Percentiles rank a stretch among this genome's conserved stretches.
These are phyloP conservation scores for Sporothrix brasiliensis DNA, from an alignment of 2,329 filamentous ascomycete species.

Conservation along the genomic window DNA sequence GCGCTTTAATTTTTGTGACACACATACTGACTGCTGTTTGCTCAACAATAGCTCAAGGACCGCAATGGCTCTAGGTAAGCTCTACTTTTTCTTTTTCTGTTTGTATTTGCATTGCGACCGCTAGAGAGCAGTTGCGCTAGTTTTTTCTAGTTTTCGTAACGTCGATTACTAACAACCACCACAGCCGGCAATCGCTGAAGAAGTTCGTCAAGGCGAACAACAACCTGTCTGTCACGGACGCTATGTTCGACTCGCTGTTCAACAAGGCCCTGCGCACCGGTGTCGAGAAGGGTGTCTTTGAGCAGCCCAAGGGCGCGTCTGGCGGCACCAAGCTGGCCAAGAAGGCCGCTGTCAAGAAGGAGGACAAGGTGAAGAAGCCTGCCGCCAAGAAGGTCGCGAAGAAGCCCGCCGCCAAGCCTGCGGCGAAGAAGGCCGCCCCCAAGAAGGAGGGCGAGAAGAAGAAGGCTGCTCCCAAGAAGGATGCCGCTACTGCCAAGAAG, in stretches of 20 bases:
- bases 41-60: constrained; percentile 58
- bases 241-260: constrained; percentile 73
- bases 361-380: constrained; percentile 42
- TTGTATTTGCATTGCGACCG: constrained; percentile 27
- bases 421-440: constrained; percentile 45
- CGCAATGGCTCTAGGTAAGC: constrained; percentile 60
- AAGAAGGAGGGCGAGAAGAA: constrained; percentile 42
- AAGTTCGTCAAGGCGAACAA: constrained; percentile 63
- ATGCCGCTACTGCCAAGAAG: constrained; percentile 42
- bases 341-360: constrained; percentile 57
- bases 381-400: constrained; percentile 44
- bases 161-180: constrained; percentile 41
- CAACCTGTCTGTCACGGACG: constrained; percentile 50
- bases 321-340: constrained; percentile 91
- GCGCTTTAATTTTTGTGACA: constrained; percentile 3
- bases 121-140: not conserved
- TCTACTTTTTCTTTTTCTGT: constrained; percentile 27
- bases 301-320: constrained; percentile 87
- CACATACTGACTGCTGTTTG: constrained; percentile 33
- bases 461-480: constrained; percentile 34
- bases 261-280: constrained; percentile 81
- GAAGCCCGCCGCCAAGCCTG: constrained; percentile 44
- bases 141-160: constrained; percentile 27
- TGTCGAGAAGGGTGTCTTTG: constrained; percentile 84
- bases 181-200: constrained; percentile 62